phyloP scores from a whole-genome alignment of 177 flowering plant genomes.

The Vitis hybrid region DNA sequence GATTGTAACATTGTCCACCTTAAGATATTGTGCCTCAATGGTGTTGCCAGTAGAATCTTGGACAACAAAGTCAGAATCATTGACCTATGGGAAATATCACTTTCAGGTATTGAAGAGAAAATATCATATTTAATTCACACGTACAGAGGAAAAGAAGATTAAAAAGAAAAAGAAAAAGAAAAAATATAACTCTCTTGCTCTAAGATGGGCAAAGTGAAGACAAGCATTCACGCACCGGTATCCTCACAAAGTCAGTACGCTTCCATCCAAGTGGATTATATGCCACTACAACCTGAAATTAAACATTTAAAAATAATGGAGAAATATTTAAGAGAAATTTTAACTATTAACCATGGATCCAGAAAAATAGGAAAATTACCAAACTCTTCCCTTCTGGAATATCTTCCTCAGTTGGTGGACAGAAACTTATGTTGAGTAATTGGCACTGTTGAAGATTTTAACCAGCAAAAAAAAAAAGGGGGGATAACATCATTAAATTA shows the following conservation, averaged over 20 bases:
- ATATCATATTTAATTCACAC: background rate
- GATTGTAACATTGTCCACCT: constrained; percentile 56
- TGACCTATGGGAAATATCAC: constrained; percentile 42
- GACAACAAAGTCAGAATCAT: constrained; percentile 51
- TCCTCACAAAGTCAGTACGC: constrained; percentile 61
- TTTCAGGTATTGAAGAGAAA: background rate
- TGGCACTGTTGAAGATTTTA: constrained; percentile 49
- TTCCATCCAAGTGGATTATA: constrained; percentile 90
- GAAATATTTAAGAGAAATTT: background rate
- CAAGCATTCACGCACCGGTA: constrained; percentile 61
- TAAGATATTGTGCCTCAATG: constrained; percentile 54
- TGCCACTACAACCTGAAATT: constrained; percentile 69
- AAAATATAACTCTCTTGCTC: background rate
- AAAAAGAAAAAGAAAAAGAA: constrained; percentile 1
- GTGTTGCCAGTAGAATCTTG: constrained; percentile 56
- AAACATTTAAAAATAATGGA: background rate
- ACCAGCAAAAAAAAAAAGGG: background rate
- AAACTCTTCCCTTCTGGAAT: constrained; percentile 63
- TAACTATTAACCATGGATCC: background rate
- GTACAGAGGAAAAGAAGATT: background rate
- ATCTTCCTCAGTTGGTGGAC: constrained; percentile 74
- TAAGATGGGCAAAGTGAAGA: background rate
- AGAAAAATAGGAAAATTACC: constrained; percentile 37
- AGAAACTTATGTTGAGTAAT: constrained; percentile 80
- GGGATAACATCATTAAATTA: constrained; percentile 5